phyloP scores from a whole-genome alignment of 345 rosid species.

The Durio zibethinus region DNA sequence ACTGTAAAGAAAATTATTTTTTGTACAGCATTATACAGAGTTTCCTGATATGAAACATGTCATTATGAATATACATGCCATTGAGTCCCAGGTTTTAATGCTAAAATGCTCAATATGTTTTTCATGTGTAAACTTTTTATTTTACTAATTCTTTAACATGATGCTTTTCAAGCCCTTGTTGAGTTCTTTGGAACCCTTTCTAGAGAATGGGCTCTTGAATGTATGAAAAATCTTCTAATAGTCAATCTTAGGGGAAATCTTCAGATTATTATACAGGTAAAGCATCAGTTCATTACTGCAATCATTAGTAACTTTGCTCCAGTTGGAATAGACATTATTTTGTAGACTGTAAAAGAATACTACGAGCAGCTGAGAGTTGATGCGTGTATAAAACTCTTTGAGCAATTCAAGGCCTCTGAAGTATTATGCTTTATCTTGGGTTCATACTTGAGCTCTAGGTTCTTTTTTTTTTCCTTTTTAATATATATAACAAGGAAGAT shows the following conservation, averaged over 20 bases:
- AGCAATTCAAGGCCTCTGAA: constrained; percentile 92
- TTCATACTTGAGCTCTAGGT: constrained; percentile 92
- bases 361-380: constrained; percentile 98
- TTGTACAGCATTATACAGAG: constrained; percentile 87
- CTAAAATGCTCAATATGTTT: constrained; percentile 14
- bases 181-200: constrained; percentile 97
- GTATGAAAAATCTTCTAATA: constrained; percentile 93
- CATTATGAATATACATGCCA: constrained; percentile 95
- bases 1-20: constrained; percentile 6
- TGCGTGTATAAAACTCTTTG: constrained; percentile 82
- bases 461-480: not conserved
- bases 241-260: constrained; percentile 89
- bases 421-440: constrained; percentile 93
- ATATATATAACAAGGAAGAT: not conserved
- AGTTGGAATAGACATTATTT: not conserved
- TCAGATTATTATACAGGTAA: constrained; percentile 95
- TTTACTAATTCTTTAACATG: too few species aligned
- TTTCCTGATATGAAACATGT: constrained; percentile 96
- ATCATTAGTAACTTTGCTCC: not conserved
- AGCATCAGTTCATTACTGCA: not conserved
- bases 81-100: constrained; percentile 84
- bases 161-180: constrained; percentile 65
- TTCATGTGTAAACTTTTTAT: not conserved
- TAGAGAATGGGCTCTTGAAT: constrained; percentile 95
- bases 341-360: constrained; percentile 91